Evolutionary conservation across 768 basidiomycete species (phyloP).

Genomic region (Hypsizygus marmoreus): DNA sequence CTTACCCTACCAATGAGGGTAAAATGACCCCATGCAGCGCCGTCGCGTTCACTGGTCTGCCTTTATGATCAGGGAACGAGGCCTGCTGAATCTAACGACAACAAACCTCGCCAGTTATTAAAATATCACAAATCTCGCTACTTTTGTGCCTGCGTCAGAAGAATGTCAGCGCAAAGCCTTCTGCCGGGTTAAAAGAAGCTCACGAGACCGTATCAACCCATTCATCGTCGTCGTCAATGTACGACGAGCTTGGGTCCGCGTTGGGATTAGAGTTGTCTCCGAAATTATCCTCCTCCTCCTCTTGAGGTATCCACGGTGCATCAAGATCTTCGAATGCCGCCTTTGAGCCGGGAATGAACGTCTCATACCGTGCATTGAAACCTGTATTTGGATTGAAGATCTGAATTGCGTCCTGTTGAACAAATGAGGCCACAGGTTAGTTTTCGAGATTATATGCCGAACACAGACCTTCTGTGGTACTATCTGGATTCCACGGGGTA

Average conservation of each 20-base stretch:
- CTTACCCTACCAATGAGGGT: slow-evolving; percentile 49
- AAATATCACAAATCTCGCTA: slow-evolving; percentile 50
- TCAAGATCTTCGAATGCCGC: slow-evolving; percentile 32
- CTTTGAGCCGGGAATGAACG: slow-evolving; percentile 41
- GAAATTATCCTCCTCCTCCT: slow-evolving; percentile 34
- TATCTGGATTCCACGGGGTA: slow-evolving; percentile 39
- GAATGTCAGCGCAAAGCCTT: slow-evolving; percentile 5
- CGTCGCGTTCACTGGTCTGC: slow-evolving; percentile 45
- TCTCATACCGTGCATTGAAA: slow-evolving; percentile 45
- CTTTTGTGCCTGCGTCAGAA: slow-evolving; percentile 24
- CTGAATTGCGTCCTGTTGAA: slow-evolving; percentile 41
- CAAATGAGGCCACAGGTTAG: neutral
- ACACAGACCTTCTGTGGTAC: slow-evolving; percentile 34
- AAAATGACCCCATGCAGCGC: slow-evolving; percentile 52
- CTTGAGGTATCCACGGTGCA: slow-evolving; percentile 30
- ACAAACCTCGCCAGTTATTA: slow-evolving; percentile 53
- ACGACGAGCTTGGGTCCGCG: slow-evolving; percentile 16
- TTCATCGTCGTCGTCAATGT: slow-evolving; percentile 39
- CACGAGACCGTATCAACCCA: slow-evolving; percentile 37
- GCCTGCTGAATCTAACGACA: neutral
- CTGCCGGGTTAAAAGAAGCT: slow-evolving; percentile 3
- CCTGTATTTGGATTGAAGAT: slow-evolving; percentile 42
- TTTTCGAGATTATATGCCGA: neutral
- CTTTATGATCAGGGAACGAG: neutral
- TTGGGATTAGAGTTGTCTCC: slow-evolving; percentile 20